Evolutionary conservation across 306 rosid species (phyloP), one percentile per base, ranked within the genome.

Genomic region (Macrotyloma uniflorum): DNA sequence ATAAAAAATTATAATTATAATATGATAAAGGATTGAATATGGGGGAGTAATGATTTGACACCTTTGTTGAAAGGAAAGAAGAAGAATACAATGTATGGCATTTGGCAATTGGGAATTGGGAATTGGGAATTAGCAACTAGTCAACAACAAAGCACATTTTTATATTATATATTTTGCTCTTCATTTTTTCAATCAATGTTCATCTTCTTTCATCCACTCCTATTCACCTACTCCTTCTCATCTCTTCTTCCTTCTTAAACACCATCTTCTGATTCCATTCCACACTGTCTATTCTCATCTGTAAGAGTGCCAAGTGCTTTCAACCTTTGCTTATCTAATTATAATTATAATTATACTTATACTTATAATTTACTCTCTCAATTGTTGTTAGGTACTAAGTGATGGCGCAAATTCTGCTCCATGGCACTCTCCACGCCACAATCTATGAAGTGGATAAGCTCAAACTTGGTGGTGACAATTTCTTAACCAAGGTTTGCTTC

Each of bases 371-470:
- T 32, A 4, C 5, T 2, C 5, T 32, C n/a, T n/a, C n/a, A n/a
- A n/a, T n/a, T n/a, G n/a, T n/a, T 74, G 5, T 32, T 1, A 22
- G 57, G 54, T 50, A 90, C 45, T 40, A 83, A 85, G 57, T 77
- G 80, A 91, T 94, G 98, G 89, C 89, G 49, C 84, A 79, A 70
- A 74, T 65, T 69, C 89, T 88, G 88, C 91, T 94, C 11, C 98
- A 94, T 42, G 98, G 98, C 2, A 88, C 87, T 76, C 98, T 94
- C 36, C 98, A 94, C 38, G 98, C 75, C 46, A 92, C 98, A 47
- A 79, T 94, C 88, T 89, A 35, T 67, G 98, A 92, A 83, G 87
- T 94, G 8, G 97, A 94, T 59, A 80, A 70, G 73, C 78, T 86
- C 76, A 63, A 72, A 10, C 20, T 49, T 4, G 20, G 49, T 35